A percentile compares a stretch with the other conserved stretches of the same genome.
These are phyloP conservation scores for Colletotrichum lindemuthianum DNA, from an alignment of 2,329 filamentous ascomycete genomes.

Conservation along the genomic window DNA sequence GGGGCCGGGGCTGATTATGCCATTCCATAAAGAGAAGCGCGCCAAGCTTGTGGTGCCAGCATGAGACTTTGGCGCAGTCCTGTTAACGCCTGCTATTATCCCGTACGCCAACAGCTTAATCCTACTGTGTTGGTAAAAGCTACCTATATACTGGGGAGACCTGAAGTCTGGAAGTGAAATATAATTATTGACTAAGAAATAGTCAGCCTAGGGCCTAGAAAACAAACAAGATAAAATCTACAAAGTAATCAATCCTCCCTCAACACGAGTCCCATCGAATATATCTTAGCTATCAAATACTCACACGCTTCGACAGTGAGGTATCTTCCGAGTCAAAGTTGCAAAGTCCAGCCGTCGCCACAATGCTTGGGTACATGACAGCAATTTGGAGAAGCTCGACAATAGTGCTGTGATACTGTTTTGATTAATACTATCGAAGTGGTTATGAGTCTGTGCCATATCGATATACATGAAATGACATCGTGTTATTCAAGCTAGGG, in stretches of 20 bases:
- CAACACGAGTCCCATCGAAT: slow-evolving; percentile 15
- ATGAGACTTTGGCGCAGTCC: too few species aligned
- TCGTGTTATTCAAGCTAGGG: slow-evolving; percentile 50
- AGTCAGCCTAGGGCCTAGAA: too few species aligned
- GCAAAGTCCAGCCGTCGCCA: slow-evolving; percentile 20
- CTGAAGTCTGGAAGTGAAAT: too few species aligned
- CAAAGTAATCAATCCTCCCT: not conserved
- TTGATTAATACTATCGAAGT: not conserved
- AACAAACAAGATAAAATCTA: too few species aligned
- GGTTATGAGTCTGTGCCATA: not conserved
- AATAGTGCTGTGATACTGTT: slow-evolving; percentile 13
- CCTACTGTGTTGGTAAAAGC: too few species aligned
- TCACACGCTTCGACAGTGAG: slow-evolving; percentile 16
- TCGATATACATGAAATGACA: slow-evolving; percentile 38
- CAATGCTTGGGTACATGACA: slow-evolving; percentile 4
- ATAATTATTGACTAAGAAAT: too few species aligned
- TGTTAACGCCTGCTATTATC: too few species aligned
- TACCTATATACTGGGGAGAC: too few species aligned
- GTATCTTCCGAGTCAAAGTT: slow-evolving; percentile 26
- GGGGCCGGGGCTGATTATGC: too few species aligned
- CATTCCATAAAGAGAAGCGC: too few species aligned
- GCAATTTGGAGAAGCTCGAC: slow-evolving; percentile 17
- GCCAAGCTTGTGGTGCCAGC: too few species aligned
- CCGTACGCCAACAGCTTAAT: too few species aligned
- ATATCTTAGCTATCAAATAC: slow-evolving; percentile 22